Base-by-base conservation (phyloP, 176 grass and related monocot species). In the Bromus sterilis region DNA sequence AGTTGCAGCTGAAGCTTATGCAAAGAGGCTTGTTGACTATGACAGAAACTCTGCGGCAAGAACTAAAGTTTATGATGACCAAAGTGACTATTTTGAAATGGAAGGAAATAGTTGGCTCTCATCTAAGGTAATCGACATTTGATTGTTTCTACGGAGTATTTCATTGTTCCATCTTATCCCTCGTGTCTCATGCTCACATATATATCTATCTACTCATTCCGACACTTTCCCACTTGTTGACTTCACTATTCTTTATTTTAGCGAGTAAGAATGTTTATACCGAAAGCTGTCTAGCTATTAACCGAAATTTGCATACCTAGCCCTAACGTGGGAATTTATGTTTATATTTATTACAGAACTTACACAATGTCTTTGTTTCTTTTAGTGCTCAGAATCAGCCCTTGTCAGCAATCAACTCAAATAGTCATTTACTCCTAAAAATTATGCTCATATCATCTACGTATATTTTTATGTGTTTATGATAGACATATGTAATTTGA, bases 21-120 rank as follows among this genome's bases (percentile, higher is more conserved):
- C 96, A 82, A 95, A 95, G 85, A 93, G 96, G 66, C 93, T 98
- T 77, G 96, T 98, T 61, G 96, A 98, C 75, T 98, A 98, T 82
- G 96, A 98, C 70, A 89, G 77, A 85, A 90, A 95, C 46, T 91
- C 96, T 79, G 89, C 93, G 40, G 93, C 96, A 86, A 84, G 96
- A 73, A 99, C 96, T 74, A 99, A 93, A 84, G 96, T 99, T 74
- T 95, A 95, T 81, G 96, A 99, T 82, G 96, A 99, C 39, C 96
- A 99, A 86, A 99, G 93, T 66, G 96, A 99, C 78, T 99, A 95
- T 78, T 99, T 88, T 88, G 93, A 99, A 85, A 99, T 99, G 71
- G 93, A 99, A 87, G 96, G 93, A 87, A 99, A 99, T 64, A 99
- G 91, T 82, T 99, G 96, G 96, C 86, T 99, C 9, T 99, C 93